Evolutionary conservation across 2,329 filamentous ascomycete genomes (phyloP), one percentile per base, ranked within the genome.

Genomic region (Teratosphaeria zuluensis): DNA sequence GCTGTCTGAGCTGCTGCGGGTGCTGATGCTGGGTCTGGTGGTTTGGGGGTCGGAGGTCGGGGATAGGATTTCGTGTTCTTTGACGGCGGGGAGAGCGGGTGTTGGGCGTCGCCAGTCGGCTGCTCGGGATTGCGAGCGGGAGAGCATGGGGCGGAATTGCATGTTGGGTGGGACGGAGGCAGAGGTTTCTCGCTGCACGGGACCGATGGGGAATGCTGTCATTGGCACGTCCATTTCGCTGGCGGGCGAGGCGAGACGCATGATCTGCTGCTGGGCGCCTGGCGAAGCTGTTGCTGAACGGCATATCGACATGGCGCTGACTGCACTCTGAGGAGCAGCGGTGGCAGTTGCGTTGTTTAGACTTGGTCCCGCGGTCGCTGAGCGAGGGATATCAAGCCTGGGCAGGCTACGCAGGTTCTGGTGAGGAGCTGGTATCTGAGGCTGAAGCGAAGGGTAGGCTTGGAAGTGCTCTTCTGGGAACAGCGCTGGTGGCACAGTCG

Each of bases 161-260:
- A 96, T 96, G 75, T 95, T 86, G 6, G 92, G 92, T 51, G 92
- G 92, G 0, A 96, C 92, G 4, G 92, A 96, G 73, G 96, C 90
- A 30, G 90, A 95, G 53, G 81, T 78, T 68, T 94, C 87, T 55
- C 92, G 87, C 52, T 87, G 81, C 33, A 95, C 79, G 6, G 89
- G 89, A 0, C 87, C 89, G 16, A 84, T 67, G 1, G 84, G 83
- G 51, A 92, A 78, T 2, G 86, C 82, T 0, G 89, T 94, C 60
- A 95, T 76, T 0, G 92, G 92, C 12, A 92, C 85, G 70, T 96
- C 92, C 80, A 92, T 87, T 69, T 95, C 91, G 1, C 92, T 95
- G 72, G 92, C 89, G 16, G 92, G 91, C 0, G 90, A 95, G n/a
- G 84, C 87, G 63, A 90, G 86, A 57, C 89, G 85, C 75, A 91